Conservation (phyloP, 1,284 basidiomycete genomes). For the Sporisorium iseilematis-ciliati region DNA sequence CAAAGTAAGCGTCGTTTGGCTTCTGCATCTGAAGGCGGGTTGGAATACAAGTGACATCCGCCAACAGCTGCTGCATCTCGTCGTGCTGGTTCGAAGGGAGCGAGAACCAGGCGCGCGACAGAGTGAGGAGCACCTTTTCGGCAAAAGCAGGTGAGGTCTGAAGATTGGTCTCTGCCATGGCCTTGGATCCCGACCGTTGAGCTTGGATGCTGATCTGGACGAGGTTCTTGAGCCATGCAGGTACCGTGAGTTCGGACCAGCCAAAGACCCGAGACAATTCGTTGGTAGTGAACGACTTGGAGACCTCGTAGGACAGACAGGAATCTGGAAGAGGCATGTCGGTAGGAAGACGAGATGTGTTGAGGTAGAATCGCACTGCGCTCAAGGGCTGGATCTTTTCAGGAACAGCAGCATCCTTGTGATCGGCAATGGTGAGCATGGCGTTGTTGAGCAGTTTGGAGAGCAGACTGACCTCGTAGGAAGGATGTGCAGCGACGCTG, state of each 20-base stretch:
- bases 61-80: slow-evolving; percentile 76
- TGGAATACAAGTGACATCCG: slow-evolving; percentile 81
- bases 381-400: slow-evolving; percentile 72
- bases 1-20: slow-evolving; percentile 86
- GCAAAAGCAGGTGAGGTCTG: slow-evolving; percentile 80
- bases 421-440: slow-evolving; percentile 49
- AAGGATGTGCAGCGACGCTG: slow-evolving; percentile 73
- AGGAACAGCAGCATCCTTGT: slow-evolving; percentile 21
- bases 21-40: slow-evolving; percentile 82
- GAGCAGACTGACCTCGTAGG: slow-evolving; percentile 63
- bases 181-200: slow-evolving; percentile 67
- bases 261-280: slow-evolving; percentile 72
- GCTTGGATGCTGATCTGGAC: slow-evolving; percentile 71
- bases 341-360: slow-evolving; percentile 79
- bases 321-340: slow-evolving; percentile 85
- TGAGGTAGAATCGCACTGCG: slow-evolving; percentile 80
- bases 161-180: slow-evolving; percentile 76
- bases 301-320: slow-evolving; percentile 81
- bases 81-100: slow-evolving; percentile 76
- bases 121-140: slow-evolving; percentile 80
- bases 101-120: slow-evolving; percentile 83
- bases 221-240: slow-evolving; percentile 82
- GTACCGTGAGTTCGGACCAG: slow-evolving; percentile 83
- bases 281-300: slow-evolving; percentile 73
- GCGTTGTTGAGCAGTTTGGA: slow-evolving; percentile 64